Conservation (phyloP, 2,329 filamentous ascomycete genomes). For the Paraconiothyrium sp. region DNA sequence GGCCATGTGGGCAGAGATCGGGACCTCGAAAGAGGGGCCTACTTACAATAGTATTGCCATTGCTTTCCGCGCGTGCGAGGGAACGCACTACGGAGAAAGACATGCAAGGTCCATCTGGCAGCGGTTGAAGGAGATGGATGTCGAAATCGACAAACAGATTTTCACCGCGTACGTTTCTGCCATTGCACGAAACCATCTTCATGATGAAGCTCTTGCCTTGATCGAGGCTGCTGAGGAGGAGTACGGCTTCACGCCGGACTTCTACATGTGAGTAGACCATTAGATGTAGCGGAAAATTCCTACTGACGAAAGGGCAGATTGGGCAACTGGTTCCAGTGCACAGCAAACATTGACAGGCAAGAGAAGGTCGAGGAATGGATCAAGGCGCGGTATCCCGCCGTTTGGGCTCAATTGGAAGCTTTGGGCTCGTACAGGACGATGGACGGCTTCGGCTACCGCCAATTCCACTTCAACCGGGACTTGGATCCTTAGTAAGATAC, state of each 20-base stretch:
- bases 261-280: constrained; percentile 70
- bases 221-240: constrained; percentile 73
- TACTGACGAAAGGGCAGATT: constrained; percentile 62
- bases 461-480: constrained; percentile 46
- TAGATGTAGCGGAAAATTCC: neutral
- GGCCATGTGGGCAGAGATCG: constrained; percentile 85
- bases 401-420: constrained; percentile 73
- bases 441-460: constrained; percentile 49
- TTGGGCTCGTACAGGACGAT: constrained; percentile 54
- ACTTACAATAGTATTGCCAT: constrained; percentile 82
- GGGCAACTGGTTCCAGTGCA: constrained; percentile 78
- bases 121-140: constrained; percentile 75
- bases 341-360: constrained; percentile 72
- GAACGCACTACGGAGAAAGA: constrained; percentile 57
- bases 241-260: constrained; percentile 73
- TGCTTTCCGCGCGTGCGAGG: constrained; percentile 81
- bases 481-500: constrained; percentile 40
- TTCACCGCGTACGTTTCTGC: constrained; percentile 82
- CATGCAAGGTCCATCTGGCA: constrained; percentile 70
- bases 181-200: constrained; percentile 75
- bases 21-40: constrained; percentile 84
- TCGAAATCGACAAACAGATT: constrained; percentile 77
- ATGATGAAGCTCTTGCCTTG: constrained; percentile 72
- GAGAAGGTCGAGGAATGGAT: constrained; percentile 79
- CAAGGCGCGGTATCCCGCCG: constrained; percentile 69